phyloP scores from a whole-genome alignment of 1,139 yeast genomes.

The Casaregolazyma suthepensis region DNA sequence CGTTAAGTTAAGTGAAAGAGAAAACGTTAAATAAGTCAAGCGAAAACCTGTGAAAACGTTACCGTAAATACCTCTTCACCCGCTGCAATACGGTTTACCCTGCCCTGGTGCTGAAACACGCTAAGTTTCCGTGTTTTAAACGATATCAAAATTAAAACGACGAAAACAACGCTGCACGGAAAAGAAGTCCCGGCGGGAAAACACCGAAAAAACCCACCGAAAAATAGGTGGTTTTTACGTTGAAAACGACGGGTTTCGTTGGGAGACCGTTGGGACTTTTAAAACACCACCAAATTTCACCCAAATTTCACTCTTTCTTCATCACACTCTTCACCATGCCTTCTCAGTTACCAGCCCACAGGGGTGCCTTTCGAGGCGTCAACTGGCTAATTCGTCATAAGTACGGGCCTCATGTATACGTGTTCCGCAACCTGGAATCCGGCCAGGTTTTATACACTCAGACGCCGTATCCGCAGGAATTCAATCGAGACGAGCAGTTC shows the following conservation, averaged over 20 bases:
- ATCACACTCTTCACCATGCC: background rate
- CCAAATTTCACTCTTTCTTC: background rate
- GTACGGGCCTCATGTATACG: constrained; percentile 74
- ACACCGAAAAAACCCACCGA: background rate
- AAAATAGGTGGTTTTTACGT: no score
- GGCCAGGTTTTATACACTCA: constrained; percentile 91
- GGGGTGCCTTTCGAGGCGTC: constrained; percentile 20
- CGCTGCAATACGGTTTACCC: no score
- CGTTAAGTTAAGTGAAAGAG: no score
- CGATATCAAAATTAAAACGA: no score
- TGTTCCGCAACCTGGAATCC: constrained; percentile 77
- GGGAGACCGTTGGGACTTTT: background rate
- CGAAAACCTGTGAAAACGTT: no score
- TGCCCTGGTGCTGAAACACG: background rate
- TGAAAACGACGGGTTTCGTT: background rate
- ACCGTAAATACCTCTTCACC: no score
- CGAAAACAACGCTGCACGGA: no score
- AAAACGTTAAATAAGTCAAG: no score
- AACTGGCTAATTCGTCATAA: constrained; percentile 47
- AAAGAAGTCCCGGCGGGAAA: background rate
- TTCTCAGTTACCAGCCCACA: background rate
- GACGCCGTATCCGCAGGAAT: constrained; percentile 53
- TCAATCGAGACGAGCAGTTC: constrained; percentile 62
- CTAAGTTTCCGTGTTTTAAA: background rate
- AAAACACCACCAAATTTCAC: background rate